phyloP scores from a whole-genome alignment of 1,139 yeast genomes.

The Arxiozyma telluris region DNA sequence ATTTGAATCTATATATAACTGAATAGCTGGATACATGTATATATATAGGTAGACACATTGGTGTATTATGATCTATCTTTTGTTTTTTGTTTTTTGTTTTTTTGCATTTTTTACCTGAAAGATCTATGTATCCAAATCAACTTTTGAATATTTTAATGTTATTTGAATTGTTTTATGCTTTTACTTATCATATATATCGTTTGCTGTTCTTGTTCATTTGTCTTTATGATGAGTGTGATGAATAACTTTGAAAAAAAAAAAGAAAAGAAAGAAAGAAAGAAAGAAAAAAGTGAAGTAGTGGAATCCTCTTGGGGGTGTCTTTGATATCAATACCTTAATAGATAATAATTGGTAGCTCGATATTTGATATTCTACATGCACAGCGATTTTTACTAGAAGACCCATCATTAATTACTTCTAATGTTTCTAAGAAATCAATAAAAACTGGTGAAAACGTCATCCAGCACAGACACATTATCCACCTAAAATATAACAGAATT shows the following conservation, averaged over 20 bases:
- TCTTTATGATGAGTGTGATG: neutral
- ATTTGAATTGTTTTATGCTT: neutral
- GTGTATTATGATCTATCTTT: neutral
- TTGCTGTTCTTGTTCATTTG: neutral
- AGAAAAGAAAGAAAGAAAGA: no score
- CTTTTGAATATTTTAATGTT: no score
- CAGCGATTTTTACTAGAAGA: no score
- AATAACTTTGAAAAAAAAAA: neutral
- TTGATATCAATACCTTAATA: neutral
- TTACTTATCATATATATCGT: neutral
- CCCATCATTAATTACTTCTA: no score
- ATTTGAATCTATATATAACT: neutral
- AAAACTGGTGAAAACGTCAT: constrained; percentile 1
- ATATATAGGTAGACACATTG: no score
- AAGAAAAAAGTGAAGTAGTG: neutral
- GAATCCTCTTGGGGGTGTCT: no score
- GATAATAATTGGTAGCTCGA: neutral
- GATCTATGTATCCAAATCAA: no score
- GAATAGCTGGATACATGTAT: neutral
- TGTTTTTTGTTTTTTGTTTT: neutral
- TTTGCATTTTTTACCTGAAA: neutral
- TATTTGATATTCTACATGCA: no score
- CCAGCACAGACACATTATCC: constrained; percentile 39
- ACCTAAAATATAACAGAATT: constrained; percentile 44
- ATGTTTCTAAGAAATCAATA: neutral